Evolutionary conservation across 1,284 basidiomycete species (phyloP).

Genomic region (Stygiomarasmius scandens): DNA sequence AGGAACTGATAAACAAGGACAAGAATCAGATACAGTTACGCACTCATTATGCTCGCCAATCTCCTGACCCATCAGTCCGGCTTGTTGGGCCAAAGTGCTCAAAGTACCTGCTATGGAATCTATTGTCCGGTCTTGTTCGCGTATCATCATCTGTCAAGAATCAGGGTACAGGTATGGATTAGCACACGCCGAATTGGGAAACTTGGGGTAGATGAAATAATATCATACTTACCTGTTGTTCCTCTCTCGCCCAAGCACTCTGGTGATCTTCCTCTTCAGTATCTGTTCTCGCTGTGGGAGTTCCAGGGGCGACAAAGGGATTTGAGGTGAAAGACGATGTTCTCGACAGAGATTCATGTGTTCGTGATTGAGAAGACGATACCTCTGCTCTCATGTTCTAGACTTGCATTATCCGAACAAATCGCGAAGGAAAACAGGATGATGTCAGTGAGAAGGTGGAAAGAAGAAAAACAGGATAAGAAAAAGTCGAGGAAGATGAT

Average conservation of each 20-base stretch:
- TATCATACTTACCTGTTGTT: constrained; percentile 66
- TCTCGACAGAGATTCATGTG: constrained; percentile 1
- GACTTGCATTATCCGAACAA: constrained; percentile 37
- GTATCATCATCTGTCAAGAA: constrained; percentile 72
- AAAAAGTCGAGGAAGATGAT: constrained; percentile 9
- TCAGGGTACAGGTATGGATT: neutral
- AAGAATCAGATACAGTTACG: constrained; percentile 25
- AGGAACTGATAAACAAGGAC: neutral
- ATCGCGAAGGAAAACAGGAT: constrained; percentile 10
- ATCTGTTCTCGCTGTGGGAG: constrained; percentile 1
- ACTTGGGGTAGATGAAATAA: neutral
- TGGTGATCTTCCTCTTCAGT: constrained; percentile 49
- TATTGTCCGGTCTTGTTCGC: constrained; percentile 85
- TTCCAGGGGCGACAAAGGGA: constrained; percentile 17
- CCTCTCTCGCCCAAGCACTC: constrained; percentile 78
- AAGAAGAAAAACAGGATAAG: constrained; percentile 6
- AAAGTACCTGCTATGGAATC: constrained; percentile 85
- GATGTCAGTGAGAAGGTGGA: constrained; percentile 24
- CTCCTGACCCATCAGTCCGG: constrained; percentile 88
- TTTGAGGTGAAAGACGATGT: constrained; percentile 14
- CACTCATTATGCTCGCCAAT: constrained; percentile 88
- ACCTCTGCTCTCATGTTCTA: constrained; percentile 74
- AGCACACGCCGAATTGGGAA: neutral
- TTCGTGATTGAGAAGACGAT: constrained; percentile 14
- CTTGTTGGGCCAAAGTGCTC: constrained; percentile 81